These are phyloP conservation scores for Trametes versicolor DNA, from an alignment of 1,284 basidiomycete species.

Conservation along the genomic window DNA sequence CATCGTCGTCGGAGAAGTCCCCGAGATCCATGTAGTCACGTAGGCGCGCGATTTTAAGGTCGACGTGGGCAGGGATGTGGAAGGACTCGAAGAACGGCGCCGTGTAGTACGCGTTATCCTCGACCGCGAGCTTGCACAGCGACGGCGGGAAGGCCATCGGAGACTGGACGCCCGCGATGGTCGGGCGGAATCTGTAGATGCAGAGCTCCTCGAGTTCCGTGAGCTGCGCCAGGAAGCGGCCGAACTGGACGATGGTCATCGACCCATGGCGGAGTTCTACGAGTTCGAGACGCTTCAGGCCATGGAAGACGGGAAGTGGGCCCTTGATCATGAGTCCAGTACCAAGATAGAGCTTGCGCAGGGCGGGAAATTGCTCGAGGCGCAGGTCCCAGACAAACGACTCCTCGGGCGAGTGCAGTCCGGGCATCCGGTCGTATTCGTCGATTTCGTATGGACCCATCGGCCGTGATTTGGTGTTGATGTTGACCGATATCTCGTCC, in stretches of 20 bases:
- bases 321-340: background rate
- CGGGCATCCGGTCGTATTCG: background rate
- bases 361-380: background rate
- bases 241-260: slow-evolving; percentile 8
- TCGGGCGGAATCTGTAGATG: slow-evolving; percentile 8
- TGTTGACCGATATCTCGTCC: background rate
- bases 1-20: background rate
- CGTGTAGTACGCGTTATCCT: slow-evolving; percentile 19
- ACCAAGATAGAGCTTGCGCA: slow-evolving; percentile 1
- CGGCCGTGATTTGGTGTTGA: background rate
- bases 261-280: background rate
- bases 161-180: background rate
- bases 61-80: slow-evolving; percentile 1
- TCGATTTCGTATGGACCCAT: background rate
- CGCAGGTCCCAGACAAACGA: background rate
- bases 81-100: slow-evolving; percentile 21
- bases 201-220: slow-evolving; percentile 12
- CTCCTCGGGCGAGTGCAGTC: background rate
- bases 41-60: slow-evolving; percentile 11
- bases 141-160: slow-evolving; percentile 1
- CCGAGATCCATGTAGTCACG: slow-evolving; percentile 12
- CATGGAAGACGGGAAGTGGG: slow-evolving; percentile 1
- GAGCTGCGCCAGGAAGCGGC: background rate
- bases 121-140: slow-evolving; percentile 9
- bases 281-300: slow-evolving; percentile 16